Conservation (phyloP, 345 rosid species). For the Iberis pinnata region DNA sequence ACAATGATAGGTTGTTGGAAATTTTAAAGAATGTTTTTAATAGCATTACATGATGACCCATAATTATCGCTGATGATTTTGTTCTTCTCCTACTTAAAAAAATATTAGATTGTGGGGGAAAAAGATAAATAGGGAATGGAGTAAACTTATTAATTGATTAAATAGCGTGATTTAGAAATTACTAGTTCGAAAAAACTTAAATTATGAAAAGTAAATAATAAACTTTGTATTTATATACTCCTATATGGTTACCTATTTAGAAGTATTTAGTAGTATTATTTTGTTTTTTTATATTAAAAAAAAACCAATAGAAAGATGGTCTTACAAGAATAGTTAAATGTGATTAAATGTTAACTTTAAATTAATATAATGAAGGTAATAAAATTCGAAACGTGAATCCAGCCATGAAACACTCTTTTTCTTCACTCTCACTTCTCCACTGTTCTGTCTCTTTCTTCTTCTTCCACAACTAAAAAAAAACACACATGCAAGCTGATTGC, state of each 20-base stretch:
- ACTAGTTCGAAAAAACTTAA: neutral
- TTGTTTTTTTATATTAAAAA: slow-evolving; percentile 6
- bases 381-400: slow-evolving; percentile 34
- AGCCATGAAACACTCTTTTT: slow-evolving; percentile 15
- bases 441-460: slow-evolving; percentile 14
- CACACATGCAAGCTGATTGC: too few relatives aligned
- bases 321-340: too few relatives aligned
- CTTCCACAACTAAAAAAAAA: slow-evolving; percentile 9
- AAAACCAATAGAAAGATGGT: too few relatives aligned
- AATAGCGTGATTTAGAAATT: slow-evolving; percentile 9
- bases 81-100: neutral
- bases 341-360: too few relatives aligned
- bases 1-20: slow-evolving; percentile 12
- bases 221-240: too few relatives aligned
- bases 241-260: too few relatives aligned
- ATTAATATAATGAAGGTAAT: slow-evolving; percentile 1
- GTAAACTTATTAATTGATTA: neutral
- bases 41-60: slow-evolving; percentile 23
- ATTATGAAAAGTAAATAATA: neutral
- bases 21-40: slow-evolving; percentile 23
- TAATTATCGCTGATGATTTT: slow-evolving; percentile 25
- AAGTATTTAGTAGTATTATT: too few relatives aligned
- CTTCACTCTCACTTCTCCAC: slow-evolving; percentile 22
- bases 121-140: neutral
- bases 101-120: slow-evolving; percentile 7